Evolutionary conservation across 2,329 filamentous ascomycete species (phyloP), one percentile per base, ranked within the genome.

Genomic region (Thyridium curvatum): DNA sequence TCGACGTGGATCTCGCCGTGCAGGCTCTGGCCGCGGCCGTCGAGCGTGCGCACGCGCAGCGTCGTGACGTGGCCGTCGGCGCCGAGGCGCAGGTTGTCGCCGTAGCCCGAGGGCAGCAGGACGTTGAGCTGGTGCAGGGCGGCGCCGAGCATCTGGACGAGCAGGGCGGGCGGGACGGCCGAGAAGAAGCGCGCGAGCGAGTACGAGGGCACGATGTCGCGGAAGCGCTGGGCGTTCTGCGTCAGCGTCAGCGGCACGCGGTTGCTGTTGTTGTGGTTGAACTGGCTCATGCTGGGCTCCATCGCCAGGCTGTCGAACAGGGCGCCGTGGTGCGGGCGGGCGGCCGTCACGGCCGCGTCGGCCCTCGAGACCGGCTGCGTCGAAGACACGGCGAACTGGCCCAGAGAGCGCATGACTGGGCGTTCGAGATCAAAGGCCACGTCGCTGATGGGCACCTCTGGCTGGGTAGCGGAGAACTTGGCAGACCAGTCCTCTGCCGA

Each of bases 161-260:
- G 77, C 41, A 91, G 74, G 12, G 76, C 67, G 6, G 87, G 69
- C 2, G 87, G 77, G 53, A 91, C 81, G 36, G 83, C 77, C 1
- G 90, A 96, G 63, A 93, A 90, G 72, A 98, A 98, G 41, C 90
- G 84, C 7, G 91, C 91, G 45, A 98, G 77, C 0, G 86, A 81
- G 57, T 94, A 86, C 8, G 84, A 72, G 0, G 93, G 94, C 32
- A 96, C 79, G 51, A 98, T 94, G 58, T 98, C 93, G 47, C 79
- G 78, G 71, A 97, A 98, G 33, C 77, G 79, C 21, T 85, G 84
- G 4, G 93, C 93, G 45, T 84, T 84, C 60, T 98, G 93, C 1
- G 93, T 98, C 31, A 94, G 75, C 33, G 80, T 86, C 44, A 95
- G 66, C 1, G 90, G 87, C 0, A 95, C 82, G 21, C 21, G 21